These are phyloP conservation scores for Mimosa pudica DNA, from an alignment of 306 rosid genomes.

Conservation along the genomic window DNA sequence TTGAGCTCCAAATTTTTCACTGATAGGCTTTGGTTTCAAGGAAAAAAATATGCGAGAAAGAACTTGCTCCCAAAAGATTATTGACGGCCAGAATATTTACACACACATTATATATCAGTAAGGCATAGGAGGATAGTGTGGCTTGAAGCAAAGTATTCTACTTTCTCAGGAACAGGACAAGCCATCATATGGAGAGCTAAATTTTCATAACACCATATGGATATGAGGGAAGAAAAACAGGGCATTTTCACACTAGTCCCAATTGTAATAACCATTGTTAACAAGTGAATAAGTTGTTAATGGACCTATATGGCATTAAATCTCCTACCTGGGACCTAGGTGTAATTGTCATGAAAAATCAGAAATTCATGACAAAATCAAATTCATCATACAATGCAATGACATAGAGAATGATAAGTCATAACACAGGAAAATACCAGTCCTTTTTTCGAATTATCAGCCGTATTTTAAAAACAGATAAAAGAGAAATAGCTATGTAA, in stretches of 20 bases:
- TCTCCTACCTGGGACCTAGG: too few species aligned
- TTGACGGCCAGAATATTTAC: background rate
- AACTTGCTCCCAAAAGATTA: constrained; percentile 4
- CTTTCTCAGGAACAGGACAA: constrained; percentile 16
- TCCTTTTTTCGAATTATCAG: background rate
- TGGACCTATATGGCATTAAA: too few species aligned
- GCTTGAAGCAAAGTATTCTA: background rate
- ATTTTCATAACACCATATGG: background rate
- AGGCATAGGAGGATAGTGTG: background rate
- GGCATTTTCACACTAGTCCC: too few species aligned
- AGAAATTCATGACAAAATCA: constrained; percentile 14
- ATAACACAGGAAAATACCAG: background rate
- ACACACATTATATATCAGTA: background rate
- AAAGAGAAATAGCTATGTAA: background rate
- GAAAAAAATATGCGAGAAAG: background rate
- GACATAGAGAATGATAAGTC: background rate
- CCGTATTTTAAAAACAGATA: background rate
- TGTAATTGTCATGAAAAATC: background rate
- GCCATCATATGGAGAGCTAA: constrained; percentile 8
- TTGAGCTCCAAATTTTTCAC: background rate
- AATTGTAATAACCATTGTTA: too few species aligned
- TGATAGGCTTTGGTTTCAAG: background rate
- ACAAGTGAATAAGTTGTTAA: too few species aligned
- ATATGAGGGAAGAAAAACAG: background rate
- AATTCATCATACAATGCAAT: constrained; percentile 10